A percentile compares a stretch with the other conserved stretches of the same genome.
Evolutionary conservation across 2,329 filamentous ascomycete genomes (phyloP).

Genomic region (Verticillium dahliae): DNA sequence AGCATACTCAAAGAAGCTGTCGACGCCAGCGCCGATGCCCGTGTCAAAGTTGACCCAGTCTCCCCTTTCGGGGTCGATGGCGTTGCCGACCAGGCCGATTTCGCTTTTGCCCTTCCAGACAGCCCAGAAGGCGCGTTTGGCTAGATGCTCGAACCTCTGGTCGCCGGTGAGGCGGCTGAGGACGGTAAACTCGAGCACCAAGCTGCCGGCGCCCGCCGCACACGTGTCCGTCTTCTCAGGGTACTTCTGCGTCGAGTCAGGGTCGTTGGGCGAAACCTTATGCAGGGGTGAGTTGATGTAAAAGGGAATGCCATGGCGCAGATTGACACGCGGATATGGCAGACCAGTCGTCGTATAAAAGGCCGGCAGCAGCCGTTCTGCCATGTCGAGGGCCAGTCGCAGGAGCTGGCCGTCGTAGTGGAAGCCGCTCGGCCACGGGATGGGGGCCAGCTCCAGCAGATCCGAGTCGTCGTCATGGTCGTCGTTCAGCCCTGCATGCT

Average conservation of each 20-base stretch:
- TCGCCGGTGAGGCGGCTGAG: slow-evolving; percentile 85
- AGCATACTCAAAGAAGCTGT: slow-evolving; percentile 98
- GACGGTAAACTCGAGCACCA: slow-evolving; percentile 89
- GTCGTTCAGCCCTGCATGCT: slow-evolving; percentile 14
- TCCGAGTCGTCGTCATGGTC: slow-evolving; percentile 26
- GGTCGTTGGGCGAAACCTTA: slow-evolving; percentile 38
- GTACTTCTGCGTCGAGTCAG: slow-evolving; percentile 28
- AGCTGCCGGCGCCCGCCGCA: slow-evolving; percentile 90
- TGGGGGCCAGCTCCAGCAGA: slow-evolving; percentile 43
- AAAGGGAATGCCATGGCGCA: slow-evolving; percentile 85
- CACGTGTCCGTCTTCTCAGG: slow-evolving; percentile 83
- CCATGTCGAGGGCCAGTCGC: slow-evolving; percentile 82
- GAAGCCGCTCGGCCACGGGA: slow-evolving; percentile 66
- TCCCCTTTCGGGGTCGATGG: slow-evolving; percentile 86
- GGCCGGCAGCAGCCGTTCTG: slow-evolving; percentile 76
- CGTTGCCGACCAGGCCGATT: slow-evolving; percentile 82
- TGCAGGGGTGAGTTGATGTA: slow-evolving; percentile 82
- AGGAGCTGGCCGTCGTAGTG: slow-evolving; percentile 85
- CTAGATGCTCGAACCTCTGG: slow-evolving; percentile 77
- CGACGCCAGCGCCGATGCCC: slow-evolving; percentile 93
- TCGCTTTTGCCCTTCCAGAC: slow-evolving; percentile 86
- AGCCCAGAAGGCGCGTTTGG: slow-evolving; percentile 92
- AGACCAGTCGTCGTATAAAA: slow-evolving; percentile 89
- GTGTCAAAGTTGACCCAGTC: slow-evolving; percentile 83
- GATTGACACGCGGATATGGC: slow-evolving; percentile 89